These are phyloP conservation scores for Magnaporthiopsis incrustans DNA, from an alignment of 2,329 filamentous ascomycete genomes.

Conservation along the genomic window DNA sequence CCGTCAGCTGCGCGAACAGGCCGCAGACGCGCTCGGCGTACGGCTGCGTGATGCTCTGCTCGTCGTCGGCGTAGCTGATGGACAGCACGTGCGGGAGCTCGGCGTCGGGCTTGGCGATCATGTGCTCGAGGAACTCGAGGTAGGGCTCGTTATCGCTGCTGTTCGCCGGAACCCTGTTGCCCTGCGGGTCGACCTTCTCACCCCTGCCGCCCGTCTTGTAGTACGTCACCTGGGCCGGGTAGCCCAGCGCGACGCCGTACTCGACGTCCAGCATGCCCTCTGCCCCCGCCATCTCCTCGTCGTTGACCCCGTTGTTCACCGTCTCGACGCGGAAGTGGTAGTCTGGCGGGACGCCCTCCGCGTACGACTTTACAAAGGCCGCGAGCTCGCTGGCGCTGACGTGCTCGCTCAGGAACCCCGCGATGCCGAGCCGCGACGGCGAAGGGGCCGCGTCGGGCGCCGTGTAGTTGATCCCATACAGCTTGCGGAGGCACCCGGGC, in stretches of 20 bases:
- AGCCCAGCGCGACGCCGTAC: conserved; percentile 36
- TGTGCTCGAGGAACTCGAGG: conserved; percentile 42
- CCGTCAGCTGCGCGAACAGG: conserved; percentile 43
- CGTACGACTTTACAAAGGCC: conserved; percentile 21
- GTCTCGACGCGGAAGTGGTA: conserved; percentile 26
- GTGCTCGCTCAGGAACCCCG: conserved; percentile 42
- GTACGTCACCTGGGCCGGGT: conserved; percentile 35
- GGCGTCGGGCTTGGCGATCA: conserved; percentile 35
- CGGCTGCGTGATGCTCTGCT: conserved; percentile 41
- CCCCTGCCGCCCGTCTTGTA: conserved; percentile 38
- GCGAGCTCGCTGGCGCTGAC: conserved; percentile 34
- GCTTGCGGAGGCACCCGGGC: conserved; percentile 1
- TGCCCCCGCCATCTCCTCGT: conserved; percentile 29
- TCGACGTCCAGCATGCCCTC: conserved; percentile 42
- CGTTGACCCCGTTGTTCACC: conserved; percentile 37
- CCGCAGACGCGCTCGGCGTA: conserved; percentile 47
- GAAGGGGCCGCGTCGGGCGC: conserved; percentile 17
- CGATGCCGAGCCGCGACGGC: conserved; percentile 33
- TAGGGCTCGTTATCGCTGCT: conserved; percentile 46
- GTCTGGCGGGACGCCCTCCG: conserved; percentile 14
- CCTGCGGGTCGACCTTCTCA: conserved; percentile 29
- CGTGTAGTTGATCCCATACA: conserved; percentile 6
- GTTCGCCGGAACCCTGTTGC: conserved; percentile 22
- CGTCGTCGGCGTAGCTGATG: conserved; percentile 51
- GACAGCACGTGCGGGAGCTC: conserved; percentile 47